phyloP scores from a whole-genome alignment of 257 asterid species.

The Solanum bukasovii region DNA sequence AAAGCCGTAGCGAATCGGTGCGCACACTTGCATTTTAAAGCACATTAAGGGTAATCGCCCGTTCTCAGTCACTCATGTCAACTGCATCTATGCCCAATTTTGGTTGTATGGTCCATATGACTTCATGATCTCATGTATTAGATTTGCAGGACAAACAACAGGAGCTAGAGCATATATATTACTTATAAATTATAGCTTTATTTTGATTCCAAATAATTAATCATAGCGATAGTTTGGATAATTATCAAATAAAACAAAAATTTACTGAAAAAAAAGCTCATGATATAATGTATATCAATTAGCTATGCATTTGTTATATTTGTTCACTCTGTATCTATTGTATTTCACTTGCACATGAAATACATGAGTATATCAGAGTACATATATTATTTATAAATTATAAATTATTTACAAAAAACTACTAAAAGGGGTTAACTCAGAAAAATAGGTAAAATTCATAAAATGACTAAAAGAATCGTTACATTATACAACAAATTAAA shows the following conservation, averaged over 20 bases:
- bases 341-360: too few relatives aligned
- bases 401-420: too few relatives aligned
- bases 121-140: not conserved
- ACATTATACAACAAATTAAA: too few relatives aligned
- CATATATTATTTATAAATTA: too few relatives aligned
- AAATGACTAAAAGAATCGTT: too few relatives aligned
- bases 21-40: not conserved
- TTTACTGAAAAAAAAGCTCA: not conserved
- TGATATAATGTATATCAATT: not conserved
- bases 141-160: not conserved
- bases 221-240: too few relatives aligned
- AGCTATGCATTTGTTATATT: not conserved
- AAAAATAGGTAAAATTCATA: too few relatives aligned
- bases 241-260: not conserved
- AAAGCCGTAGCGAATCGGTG: not conserved
- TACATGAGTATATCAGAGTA: too few relatives aligned
- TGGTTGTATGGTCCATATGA: not conserved
- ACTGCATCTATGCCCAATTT: not conserved
- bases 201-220: too few relatives aligned
- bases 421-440: too few relatives aligned
- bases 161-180: not conserved
- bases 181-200: not conserved
- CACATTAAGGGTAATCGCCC: not conserved
- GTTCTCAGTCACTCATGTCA: not conserved
- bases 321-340: too few relatives aligned